phyloP scores from a whole-genome alignment of 2,329 filamentous ascomycete genomes.

The Chaetomium olivaceum region DNA sequence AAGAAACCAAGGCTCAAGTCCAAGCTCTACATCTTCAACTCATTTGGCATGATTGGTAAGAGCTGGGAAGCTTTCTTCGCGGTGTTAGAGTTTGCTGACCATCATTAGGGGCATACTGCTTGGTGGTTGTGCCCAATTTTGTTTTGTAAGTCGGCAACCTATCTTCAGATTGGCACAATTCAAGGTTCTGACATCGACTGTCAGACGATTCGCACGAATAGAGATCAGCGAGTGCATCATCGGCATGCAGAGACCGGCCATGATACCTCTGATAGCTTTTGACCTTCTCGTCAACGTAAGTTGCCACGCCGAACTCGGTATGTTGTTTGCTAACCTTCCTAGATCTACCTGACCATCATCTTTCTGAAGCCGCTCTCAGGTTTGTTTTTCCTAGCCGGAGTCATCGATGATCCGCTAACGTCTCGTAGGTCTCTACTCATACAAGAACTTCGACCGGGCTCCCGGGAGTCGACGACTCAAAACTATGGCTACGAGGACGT shows the following conservation, averaged over 20 bases:
- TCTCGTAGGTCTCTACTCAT: constrained; percentile 54
- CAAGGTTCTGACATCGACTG: constrained; percentile 11
- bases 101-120: constrained; percentile 42
- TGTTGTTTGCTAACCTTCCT: constrained; percentile 8
- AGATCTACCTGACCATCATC: constrained; percentile 62
- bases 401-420: not conserved
- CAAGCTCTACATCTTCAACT: constrained; percentile 62
- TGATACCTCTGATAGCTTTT: constrained; percentile 63
- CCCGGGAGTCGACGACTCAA: constrained; percentile 48
- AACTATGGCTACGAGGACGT: constrained; percentile 57
- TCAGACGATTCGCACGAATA: constrained; percentile 58
- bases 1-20: constrained; percentile 56
- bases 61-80: not conserved
- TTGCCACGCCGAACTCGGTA: not conserved
- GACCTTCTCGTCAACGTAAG: constrained; percentile 59
- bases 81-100: constrained; percentile 24
- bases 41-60: constrained; percentile 55
- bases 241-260: constrained; percentile 58
- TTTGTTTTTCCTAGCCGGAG: constrained; percentile 37
- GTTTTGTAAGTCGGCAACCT: constrained; percentile 52
- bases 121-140: constrained; percentile 59
- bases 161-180: not conserved
- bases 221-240: constrained; percentile 60
- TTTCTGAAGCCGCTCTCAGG: constrained; percentile 62
- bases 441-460: constrained; percentile 48